Conservation (phyloP, 2,329 filamentous ascomycete species). For the Sarocladiaceae sp. region DNA sequence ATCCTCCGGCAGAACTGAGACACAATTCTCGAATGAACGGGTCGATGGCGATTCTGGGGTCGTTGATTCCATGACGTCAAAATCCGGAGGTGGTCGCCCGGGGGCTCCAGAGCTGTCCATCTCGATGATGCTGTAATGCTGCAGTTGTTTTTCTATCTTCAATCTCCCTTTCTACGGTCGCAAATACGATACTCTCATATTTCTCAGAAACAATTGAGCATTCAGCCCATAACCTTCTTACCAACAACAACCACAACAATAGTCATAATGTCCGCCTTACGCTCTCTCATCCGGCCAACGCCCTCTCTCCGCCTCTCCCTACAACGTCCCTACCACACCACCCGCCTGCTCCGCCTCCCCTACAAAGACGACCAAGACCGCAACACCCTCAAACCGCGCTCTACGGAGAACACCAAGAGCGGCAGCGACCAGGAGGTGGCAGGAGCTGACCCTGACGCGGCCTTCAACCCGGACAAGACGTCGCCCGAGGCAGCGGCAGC, state of each 20-base stretch:
- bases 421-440: slow-evolving; percentile 57
- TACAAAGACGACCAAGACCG: slow-evolving; percentile 52
- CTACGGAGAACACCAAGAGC: slow-evolving; percentile 62
- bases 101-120: too few relatives aligned
- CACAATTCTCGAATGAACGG: too few relatives aligned
- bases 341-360: slow-evolving; percentile 20
- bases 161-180: neutral
- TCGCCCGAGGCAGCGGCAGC: slow-evolving; percentile 54
- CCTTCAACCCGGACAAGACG: slow-evolving; percentile 65
- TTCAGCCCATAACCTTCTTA: neutral
- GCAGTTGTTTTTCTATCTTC: neutral
- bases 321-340: slow-evolving; percentile 26
- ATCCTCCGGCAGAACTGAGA: too few relatives aligned
- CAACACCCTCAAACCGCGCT: slow-evolving; percentile 56
- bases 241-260: neutral
- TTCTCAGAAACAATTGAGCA: neutral
- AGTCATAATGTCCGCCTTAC: slow-evolving; percentile 13
- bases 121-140: slow-evolving; percentile 4
- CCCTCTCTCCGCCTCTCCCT: slow-evolving; percentile 7
- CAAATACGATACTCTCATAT: neutral
- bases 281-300: slow-evolving; percentile 13
- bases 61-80: slow-evolving; percentile 7
- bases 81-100: slow-evolving; percentile 2
- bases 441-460: slow-evolving; percentile 48
- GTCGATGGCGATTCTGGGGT: neutral